Conservation (phyloP, 2,329 filamentous ascomycete species). For the Neonectria coccinea region DNA sequence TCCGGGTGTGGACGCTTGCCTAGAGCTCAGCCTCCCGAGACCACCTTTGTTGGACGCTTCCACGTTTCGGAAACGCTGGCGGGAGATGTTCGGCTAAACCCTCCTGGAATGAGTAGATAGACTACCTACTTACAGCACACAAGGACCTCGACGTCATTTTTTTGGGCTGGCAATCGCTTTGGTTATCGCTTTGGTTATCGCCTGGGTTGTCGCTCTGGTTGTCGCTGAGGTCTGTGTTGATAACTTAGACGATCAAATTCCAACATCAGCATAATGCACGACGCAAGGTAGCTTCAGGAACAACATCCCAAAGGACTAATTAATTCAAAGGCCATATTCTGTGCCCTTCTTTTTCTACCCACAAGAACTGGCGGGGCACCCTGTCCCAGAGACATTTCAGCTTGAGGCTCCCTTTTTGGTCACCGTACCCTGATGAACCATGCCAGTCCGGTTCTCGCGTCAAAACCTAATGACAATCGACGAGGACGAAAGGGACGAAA, state of each 20-base stretch:
- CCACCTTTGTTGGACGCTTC: conserved; percentile 36
- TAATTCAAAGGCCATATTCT: background rate
- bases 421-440: conserved; percentile 1
- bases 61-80: conserved; percentile 34
- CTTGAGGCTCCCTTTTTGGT: background rate
- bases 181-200: background rate
- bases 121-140: background rate
- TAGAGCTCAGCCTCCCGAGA: conserved; percentile 43
- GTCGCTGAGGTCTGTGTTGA: background rate
- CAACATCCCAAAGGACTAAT: background rate
- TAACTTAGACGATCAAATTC: background rate
- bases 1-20: conserved; percentile 26
- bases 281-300: background rate
- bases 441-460: conserved; percentile 2
- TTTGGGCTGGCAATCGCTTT: background rate
- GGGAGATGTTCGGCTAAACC: conserved; percentile 44
- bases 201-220: background rate
- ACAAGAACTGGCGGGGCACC: background rate
- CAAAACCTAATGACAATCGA: conserved; percentile 15
- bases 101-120: background rate
- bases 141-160: conserved; percentile 23
- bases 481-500: background rate
- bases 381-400: conserved; percentile 3
- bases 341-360: too few species aligned
- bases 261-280: background rate